phyloP scores from a whole-genome alignment of 1,139 yeast species.

The Insectozyma bohioensis region DNA sequence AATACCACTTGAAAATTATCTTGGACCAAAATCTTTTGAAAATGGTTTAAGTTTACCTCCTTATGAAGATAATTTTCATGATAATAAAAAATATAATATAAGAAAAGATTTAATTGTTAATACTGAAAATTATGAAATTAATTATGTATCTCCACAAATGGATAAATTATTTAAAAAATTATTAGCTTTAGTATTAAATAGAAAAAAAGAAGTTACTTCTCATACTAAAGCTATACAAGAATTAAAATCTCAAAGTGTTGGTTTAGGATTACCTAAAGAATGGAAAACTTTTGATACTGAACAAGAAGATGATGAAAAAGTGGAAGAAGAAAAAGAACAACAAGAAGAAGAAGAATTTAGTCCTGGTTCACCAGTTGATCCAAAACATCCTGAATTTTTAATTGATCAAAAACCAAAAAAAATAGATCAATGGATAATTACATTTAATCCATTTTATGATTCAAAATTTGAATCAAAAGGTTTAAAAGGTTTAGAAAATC shows the following conservation, averaged over 20 bases:
- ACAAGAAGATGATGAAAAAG: constrained; percentile 9
- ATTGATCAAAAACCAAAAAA: constrained; percentile 18
- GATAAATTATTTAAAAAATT: constrained; percentile 34
- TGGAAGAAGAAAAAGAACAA: no score
- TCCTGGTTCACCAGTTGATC: constrained; percentile 34
- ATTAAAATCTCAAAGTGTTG: constrained; percentile 32
- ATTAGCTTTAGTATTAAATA: constrained; percentile 39
- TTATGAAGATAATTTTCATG: constrained; percentile 7
- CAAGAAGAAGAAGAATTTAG: constrained; percentile 23
- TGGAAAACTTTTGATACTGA: constrained; percentile 40
- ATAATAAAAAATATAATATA: background rate
- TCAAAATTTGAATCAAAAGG: constrained; percentile 46
- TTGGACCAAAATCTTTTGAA: constrained; percentile 51
- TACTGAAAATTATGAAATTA: constrained; percentile 16
- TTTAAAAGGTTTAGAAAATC: constrained; percentile 38
- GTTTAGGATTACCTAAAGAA: constrained; percentile 46
- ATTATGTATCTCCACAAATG: constrained; percentile 33
- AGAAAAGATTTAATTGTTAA: constrained; percentile 7
- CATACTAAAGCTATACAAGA: constrained; percentile 39
- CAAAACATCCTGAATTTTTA: constrained; percentile 36
- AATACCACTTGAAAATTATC: constrained; percentile 19
- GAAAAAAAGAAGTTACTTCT: constrained; percentile 36
- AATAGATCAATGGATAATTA: constrained; percentile 6
- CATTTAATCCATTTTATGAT: constrained; percentile 33
- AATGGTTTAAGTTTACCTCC: constrained; percentile 44